Evolutionary conservation across 768 basidiomycete genomes (phyloP).

Genomic region (Baorangia bicolor): DNA sequence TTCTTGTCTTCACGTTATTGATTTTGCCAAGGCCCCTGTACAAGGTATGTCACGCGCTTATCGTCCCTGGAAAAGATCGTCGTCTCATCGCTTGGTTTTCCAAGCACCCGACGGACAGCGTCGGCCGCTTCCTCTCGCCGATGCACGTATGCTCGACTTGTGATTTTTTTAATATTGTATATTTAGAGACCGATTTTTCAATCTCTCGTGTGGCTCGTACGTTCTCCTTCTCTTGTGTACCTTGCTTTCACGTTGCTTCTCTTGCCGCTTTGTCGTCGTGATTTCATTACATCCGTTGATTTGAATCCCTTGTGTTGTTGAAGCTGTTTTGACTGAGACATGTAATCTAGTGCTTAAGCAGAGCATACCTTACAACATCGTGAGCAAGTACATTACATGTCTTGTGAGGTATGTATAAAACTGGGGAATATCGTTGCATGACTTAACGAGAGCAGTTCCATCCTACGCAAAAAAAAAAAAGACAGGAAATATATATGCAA

Average conservation of each 20-base stretch:
- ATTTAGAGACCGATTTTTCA: neutral
- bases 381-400: slow-evolving; percentile 25
- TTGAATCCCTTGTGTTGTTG: neutral
- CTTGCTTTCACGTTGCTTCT: slow-evolving; percentile 8
- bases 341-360: slow-evolving; percentile 18
- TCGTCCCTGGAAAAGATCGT: slow-evolving; percentile 1
- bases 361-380: slow-evolving; percentile 18
- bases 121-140: slow-evolving; percentile 29
- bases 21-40: slow-evolving; percentile 42
- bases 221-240: neutral
- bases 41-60: slow-evolving; percentile 25
- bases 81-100: slow-evolving; percentile 29
- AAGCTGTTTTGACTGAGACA: neutral
- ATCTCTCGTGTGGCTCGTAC: neutral
- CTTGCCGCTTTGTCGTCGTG: neutral
- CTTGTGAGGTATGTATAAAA: slow-evolving; percentile 26
- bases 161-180: slow-evolving; percentile 7
- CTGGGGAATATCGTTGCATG: slow-evolving; percentile 20
- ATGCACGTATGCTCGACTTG: slow-evolving; percentile 33
- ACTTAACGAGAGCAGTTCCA: slow-evolving; percentile 11
- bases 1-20: slow-evolving; percentile 44
- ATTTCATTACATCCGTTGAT: neutral
- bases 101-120: slow-evolving; percentile 36
- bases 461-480: slow-evolving; percentile 5
- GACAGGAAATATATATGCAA: slow-evolving; percentile 2